Percentiles rank a stretch among this genome's conserved stretches.
These are phyloP conservation scores for Mycena metata DNA, from an alignment of 768 basidiomycete genomes.

Conservation along the genomic window DNA sequence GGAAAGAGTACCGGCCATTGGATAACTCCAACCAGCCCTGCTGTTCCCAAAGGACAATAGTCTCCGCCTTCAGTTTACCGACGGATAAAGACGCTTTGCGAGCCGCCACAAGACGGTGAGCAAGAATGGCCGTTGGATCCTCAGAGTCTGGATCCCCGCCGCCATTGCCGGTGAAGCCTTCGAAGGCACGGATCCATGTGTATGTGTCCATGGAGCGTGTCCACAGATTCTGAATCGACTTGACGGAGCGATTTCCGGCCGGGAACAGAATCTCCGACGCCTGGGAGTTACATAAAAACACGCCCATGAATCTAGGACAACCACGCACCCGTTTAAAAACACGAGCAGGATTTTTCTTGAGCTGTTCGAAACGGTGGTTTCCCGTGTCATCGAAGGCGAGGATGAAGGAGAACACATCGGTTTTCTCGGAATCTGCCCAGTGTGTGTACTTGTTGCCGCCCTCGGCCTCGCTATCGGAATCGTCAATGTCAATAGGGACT, in stretches of 20 bases:
- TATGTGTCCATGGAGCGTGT: slow-evolving; percentile 10
- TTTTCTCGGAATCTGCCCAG: neutral
- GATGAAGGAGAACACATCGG: neutral
- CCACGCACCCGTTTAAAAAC: slow-evolving; percentile 15
- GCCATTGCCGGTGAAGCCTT: slow-evolving; percentile 25
- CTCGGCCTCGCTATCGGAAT: slow-evolving; percentile 4
- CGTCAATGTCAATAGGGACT: neutral
- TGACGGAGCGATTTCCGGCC: neutral
- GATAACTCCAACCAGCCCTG: slow-evolving; percentile 19
- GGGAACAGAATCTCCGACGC: neutral
- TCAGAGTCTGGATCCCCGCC: slow-evolving; percentile 24
- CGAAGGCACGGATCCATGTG: slow-evolving; percentile 8
- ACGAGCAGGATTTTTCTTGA: slow-evolving; percentile 16
- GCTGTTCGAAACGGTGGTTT: slow-evolving; percentile 20
- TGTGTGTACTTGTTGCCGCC: neutral
- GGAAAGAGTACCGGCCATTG: slow-evolving; percentile 1
- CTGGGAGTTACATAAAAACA: neutral
- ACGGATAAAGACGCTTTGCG: neutral
- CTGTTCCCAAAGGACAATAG: neutral
- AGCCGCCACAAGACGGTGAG: neutral
- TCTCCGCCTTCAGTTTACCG: neutral
- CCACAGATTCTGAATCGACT: neutral
- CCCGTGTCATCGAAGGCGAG: neutral
- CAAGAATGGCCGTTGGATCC: slow-evolving; percentile 7
- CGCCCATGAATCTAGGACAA: too few species aligned